Conservation (phyloP, 345 rosid genomes). For the Theobroma cacao region DNA sequence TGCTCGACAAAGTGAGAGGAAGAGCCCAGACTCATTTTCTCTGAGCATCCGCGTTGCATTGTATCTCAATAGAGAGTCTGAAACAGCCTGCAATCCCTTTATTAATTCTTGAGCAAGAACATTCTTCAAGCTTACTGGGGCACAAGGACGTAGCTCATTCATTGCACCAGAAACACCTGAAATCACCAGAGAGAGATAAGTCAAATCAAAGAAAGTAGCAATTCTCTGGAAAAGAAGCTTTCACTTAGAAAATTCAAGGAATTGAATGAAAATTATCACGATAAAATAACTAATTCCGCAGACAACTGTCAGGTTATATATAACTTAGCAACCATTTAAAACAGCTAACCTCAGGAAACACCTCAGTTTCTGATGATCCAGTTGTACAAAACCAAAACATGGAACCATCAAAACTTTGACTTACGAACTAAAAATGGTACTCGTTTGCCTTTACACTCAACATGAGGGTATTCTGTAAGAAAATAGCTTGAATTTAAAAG, state of each 20-base stretch:
- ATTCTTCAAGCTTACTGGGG: conserved; percentile 75
- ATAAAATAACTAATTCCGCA: neutral
- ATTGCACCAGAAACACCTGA: conserved; percentile 91
- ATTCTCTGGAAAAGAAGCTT: neutral
- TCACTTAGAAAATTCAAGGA: neutral
- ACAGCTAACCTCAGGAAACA: neutral
- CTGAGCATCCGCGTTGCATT: conserved; percentile 88
- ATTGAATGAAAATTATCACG: neutral
- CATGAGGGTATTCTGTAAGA: neutral
- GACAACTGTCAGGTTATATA: neutral
- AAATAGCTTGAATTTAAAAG: neutral
- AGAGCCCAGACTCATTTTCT: conserved; percentile 78
- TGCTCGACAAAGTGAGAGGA: conserved; percentile 85
- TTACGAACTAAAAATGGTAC: neutral
- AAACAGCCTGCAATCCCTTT: conserved; percentile 78
- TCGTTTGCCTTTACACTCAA: neutral
- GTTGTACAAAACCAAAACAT: neutral
- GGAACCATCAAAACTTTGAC: neutral
- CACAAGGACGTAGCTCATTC: conserved; percentile 91
- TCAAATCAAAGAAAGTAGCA: neutral
- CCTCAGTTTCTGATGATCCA: neutral
- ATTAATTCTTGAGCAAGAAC: conserved; percentile 75
- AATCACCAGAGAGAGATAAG: conserved; percentile 12
- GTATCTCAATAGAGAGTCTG: conserved; percentile 80
- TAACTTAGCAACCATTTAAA: neutral